Evolutionary conservation across 345 rosid species (phyloP), one percentile per base, ranked within the genome.

Genomic region (Gossypium australe): DNA sequence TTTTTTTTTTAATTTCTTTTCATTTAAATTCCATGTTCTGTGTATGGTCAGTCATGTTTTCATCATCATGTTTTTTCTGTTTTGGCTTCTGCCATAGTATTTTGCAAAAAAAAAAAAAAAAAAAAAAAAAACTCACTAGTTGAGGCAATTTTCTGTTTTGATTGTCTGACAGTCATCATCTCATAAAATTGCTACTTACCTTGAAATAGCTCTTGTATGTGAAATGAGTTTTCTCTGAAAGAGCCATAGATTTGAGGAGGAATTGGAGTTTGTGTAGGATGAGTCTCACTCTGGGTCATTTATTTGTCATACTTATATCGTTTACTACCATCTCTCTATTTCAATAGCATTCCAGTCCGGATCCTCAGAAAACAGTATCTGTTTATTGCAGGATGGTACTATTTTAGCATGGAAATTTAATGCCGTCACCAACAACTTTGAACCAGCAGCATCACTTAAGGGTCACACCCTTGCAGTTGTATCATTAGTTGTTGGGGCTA

Each of bases 321-420:
- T 1, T 18, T 20, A 52, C 45, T 29, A 2, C 7, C 44, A 59
- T 49, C 66, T 70, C 38, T 41, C 34, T 64, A 13, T 51, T 60
- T 53, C 8, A 63, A 10, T 45, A 41, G 71, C 24, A 38, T n/a
- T 66, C 25, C 75, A 16, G 60, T 53, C n/a, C 25, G 49, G n/a
- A 58, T 64, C 52, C 14, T 17, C 22, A 67, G 22, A 48, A 25
- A 60, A 16, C 18, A 41, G 18, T 72, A n/a, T 72, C 67, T 45
- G 51, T 58, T 75, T 57, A n/a, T 55, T 80, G 86, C 85, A 96
- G 99, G 97, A 92, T 77, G 98, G 90, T 11, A 75, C 94, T 68
- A 89, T 96, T 65, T 86, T 96, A 79, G 98, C 82, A 2, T 96
- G 98, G 97, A 96, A 87, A 81, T 96, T 81, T 84, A 93, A 92